Conservation (phyloP, 169 alveolate genomes). For the Plasmodium berghei region DNA sequence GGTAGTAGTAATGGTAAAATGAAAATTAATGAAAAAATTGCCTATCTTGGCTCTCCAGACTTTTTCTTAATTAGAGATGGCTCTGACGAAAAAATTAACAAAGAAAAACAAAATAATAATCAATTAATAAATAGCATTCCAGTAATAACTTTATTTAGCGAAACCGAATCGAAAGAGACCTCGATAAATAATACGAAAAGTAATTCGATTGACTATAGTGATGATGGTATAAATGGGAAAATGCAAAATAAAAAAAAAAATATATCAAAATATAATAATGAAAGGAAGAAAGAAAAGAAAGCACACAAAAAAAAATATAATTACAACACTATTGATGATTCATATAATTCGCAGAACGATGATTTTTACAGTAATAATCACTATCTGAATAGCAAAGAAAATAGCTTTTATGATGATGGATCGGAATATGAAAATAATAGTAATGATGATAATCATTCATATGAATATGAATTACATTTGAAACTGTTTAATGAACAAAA, state of each 20-base stretch:
- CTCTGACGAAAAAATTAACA: too few species aligned
- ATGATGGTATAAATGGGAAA: background rate
- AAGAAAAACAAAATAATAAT: background rate
- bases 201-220: background rate
- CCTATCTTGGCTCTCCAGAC: too few species aligned
- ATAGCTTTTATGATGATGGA: constrained; percentile 6
- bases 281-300: background rate
- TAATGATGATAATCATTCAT: constrained; percentile 6
- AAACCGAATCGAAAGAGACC: constrained; percentile 8
- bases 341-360: background rate
- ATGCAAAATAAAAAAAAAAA: constrained; percentile 9
- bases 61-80: too few species aligned
- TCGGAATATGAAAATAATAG: constrained; percentile 7
- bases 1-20: background rate
- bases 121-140: background rate
- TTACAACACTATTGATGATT: background rate
- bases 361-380: constrained; percentile 3
- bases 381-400: background rate
- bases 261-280: background rate
- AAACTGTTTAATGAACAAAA: constrained; percentile 58
- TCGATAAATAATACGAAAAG: background rate
- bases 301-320: background rate
- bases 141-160: constrained; percentile 13
- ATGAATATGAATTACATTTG: constrained; percentile 60
- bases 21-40: too few species aligned